Evolutionary conservation across 163 green algal genomes (phyloP).

Genomic region (Scenedesmus sp.): DNA sequence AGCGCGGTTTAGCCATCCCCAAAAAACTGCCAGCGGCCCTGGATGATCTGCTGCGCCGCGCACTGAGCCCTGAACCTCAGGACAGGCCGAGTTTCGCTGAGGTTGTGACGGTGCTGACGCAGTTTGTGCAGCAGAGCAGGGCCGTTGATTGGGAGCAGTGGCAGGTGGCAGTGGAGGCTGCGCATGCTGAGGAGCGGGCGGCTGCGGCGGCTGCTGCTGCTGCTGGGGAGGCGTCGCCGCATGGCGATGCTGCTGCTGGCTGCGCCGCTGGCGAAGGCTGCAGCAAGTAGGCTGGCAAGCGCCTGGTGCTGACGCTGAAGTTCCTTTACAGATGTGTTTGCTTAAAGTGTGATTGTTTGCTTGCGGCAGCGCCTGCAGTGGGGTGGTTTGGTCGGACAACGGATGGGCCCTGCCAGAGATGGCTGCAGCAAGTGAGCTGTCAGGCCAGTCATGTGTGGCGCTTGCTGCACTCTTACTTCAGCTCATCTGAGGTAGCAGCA

Average conservation of each 20-base stretch:
- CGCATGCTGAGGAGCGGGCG: not conserved
- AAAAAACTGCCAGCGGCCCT: not conserved
- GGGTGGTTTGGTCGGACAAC: too few species aligned
- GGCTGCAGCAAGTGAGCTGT: too few species aligned
- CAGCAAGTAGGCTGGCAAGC: not conserved
- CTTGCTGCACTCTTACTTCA: too few species aligned
- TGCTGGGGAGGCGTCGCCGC: not conserved
- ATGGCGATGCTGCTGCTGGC: not conserved
- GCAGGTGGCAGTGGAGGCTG: conserved; percentile 22
- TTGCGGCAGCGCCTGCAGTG: too few species aligned
- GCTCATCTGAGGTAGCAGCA: too few species aligned
- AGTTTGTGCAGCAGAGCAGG: conserved; percentile 47
- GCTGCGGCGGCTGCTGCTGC: not conserved
- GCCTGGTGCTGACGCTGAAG: too few species aligned
- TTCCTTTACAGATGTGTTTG: too few species aligned
- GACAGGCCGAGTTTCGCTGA: not conserved
- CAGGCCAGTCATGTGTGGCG: too few species aligned
- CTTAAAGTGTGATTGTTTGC: too few species aligned
- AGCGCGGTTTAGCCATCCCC: conserved; percentile 37
- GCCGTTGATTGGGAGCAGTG: conserved; percentile 26
- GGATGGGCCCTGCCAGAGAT: too few species aligned
- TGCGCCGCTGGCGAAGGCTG: not conserved
- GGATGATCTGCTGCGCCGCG: conserved; percentile 5
- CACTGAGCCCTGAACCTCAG: conserved; percentile 10
- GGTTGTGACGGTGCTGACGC: conserved; percentile 24